These are phyloP conservation scores for Aspergillus steynii DNA, from an alignment of 495 filamentous ascomycete genomes.

Conservation along the genomic window DNA sequence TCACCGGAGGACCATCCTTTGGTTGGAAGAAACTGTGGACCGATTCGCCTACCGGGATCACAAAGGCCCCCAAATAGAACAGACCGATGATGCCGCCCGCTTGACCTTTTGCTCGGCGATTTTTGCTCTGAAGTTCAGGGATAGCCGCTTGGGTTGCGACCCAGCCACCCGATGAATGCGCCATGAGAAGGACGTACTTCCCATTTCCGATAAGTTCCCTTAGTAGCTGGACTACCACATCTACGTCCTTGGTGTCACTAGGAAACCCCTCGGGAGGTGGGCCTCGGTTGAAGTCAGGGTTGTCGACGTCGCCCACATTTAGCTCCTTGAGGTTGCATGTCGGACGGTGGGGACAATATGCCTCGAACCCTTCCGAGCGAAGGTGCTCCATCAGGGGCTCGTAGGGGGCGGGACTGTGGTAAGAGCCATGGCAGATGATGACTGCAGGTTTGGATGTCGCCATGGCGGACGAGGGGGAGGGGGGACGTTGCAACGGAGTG, in stretches of 20 bases:
- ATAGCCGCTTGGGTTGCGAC: conserved; percentile 32
- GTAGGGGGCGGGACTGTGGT: conserved; percentile 36
- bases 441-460: conserved; percentile 7
- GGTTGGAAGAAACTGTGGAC: conserved; percentile 29
- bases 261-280: conserved; percentile 32
- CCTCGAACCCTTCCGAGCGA: conserved; percentile 20
- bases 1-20: conserved; percentile 23
- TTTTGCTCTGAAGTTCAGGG: conserved; percentile 24
- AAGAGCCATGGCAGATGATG: conserved; percentile 38
- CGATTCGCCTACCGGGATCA: conserved; percentile 32
- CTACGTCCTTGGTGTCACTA: conserved; percentile 23
- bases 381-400: conserved; percentile 28
- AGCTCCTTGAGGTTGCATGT: conserved; percentile 30
- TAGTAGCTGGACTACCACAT: conserved; percentile 22
- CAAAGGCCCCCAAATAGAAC: conserved; percentile 33
- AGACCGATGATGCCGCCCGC: conserved; percentile 37
- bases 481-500: too few species aligned
- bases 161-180: conserved; percentile 38
- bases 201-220: conserved; percentile 19
- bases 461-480: too few species aligned
- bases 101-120: conserved; percentile 20
- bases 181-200: conserved; percentile 29
- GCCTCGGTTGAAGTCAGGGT: conserved; percentile 30
- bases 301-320: conserved; percentile 30
- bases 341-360: conserved; percentile 38